Base-by-base conservation (phyloP, 148 eudicot species). In the Rhododendron williamsianum region DNA sequence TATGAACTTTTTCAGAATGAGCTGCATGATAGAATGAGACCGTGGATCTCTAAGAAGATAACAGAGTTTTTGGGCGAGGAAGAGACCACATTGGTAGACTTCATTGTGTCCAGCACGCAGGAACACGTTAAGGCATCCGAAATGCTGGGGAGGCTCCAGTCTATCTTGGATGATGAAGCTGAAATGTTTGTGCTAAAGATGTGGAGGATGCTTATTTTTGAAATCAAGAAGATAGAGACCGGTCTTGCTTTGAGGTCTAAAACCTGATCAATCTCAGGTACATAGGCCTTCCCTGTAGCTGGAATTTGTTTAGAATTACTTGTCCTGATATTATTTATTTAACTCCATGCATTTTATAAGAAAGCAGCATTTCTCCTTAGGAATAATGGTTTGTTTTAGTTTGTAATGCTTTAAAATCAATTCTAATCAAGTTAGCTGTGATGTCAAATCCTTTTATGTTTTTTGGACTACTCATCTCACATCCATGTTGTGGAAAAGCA, bases 191-290 rank as follows among this genome's bases (percentile, higher is more conserved):
- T 97, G 82, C 94, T 97, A 19, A 95, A 97, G 90, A 95, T 97
- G 99, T 97, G 98, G 98, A 93, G 98, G 87, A 97, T 97, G 98
- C 99, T 97, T 58, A 97, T 95, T 45, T 97, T 95, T 82, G 98
- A 95, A 88, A 92, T 95, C 82, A 94, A 95, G 91, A 92, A 89
- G 87, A 94, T 95, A 56, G 98, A 95, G 91, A 92, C 94, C 0
- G 99, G 99, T 81, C 89, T 97, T 81, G 91, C 93, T 76, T 54
- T 88, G 48, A 93, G 82, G 87, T 82, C 92, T 7, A 88, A 87
- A 80, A 89, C 93, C 79, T 94, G 91, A 90, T 60, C 73, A 35
- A 78, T 15, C n/a, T 69, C 77, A 82, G 84, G 76, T 79, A 16
- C 33, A 38, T 51, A 6, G 51, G 19, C 67, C 83, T 52, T 54